Conservation (phyloP, 495 filamentous ascomycete genomes). For the Lasiosphaeria miniovina region DNA sequence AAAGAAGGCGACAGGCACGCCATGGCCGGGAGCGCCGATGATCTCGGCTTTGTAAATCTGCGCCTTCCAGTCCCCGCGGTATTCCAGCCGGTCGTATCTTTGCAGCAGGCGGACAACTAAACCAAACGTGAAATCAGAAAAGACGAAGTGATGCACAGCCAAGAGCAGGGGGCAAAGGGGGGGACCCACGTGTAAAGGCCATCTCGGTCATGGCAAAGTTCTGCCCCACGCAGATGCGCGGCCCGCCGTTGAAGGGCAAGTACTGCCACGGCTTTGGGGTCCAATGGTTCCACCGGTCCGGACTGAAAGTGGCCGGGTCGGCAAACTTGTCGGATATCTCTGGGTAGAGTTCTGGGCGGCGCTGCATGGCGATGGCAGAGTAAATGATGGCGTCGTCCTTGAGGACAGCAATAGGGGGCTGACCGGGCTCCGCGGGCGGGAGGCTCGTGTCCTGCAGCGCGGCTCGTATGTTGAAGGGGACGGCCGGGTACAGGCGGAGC, state of each 20-base stretch:
- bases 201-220: slow-evolving; percentile 59
- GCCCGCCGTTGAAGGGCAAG: slow-evolving; percentile 60
- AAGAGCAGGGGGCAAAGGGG: slow-evolving; percentile 21
- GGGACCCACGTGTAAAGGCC: slow-evolving; percentile 37
- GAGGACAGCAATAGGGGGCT: slow-evolving; percentile 31
- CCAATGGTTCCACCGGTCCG: slow-evolving; percentile 54
- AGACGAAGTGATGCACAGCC: background rate
- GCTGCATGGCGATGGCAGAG: slow-evolving; percentile 50
- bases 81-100: slow-evolving; percentile 54
- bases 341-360: slow-evolving; percentile 48
- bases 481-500: slow-evolving; percentile 49
- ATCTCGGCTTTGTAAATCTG: slow-evolving; percentile 41
- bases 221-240: slow-evolving; percentile 50
- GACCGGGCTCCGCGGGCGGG: slow-evolving; percentile 17
- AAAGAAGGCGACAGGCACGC: slow-evolving; percentile 35
- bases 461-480: slow-evolving; percentile 49
- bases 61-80: slow-evolving; percentile 40
- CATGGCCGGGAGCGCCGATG: slow-evolving; percentile 37
- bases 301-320: slow-evolving; percentile 51
- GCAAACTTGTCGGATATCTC: slow-evolving; percentile 36
- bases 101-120: slow-evolving; percentile 57
- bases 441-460: slow-evolving; percentile 39
- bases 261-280: slow-evolving; percentile 60
- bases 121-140: background rate
- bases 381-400: slow-evolving; percentile 45